Base-by-base conservation (phyloP, 2,329 filamentous ascomycete genomes). In the Hymenoscyphus scutula region DNA sequence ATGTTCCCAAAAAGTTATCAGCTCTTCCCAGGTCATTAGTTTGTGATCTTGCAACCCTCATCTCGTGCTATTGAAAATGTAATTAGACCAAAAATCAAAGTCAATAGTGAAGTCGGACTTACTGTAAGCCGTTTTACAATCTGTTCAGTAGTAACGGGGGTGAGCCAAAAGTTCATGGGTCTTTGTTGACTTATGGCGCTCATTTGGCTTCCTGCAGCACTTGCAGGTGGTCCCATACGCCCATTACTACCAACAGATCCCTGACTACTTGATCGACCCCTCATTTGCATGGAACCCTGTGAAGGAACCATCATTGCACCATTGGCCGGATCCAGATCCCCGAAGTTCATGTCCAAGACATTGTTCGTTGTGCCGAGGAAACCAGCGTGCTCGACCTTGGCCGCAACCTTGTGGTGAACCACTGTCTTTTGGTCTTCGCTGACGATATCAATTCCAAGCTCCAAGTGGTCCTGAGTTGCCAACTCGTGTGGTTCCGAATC, bases 401-500 rank as follows among this genome's bases (percentile, higher is more conserved):
- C 93, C 23, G 94, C 93, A 56, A 99, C 95, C 74, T 99, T 99
- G 79, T 98, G 95, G 74, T 99, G 95, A 15, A 99, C 93, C 30
- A 99, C 92, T 0, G 93, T 97, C 78, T 97, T 98, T 75, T 98
- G 94, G 74, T 99, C 95, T 76, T 99, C 95, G 76, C 92, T 97
- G 58, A 99, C 94, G 73, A 99, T 99, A 74, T 99, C 95, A 71
- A 99, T 99, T 61, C 95, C 95, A 38, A 99, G 83, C 74, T 99
- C 95, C 59, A 99, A 80, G 66, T 95, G 91, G 74, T 99, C 95
- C 68, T 92, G 89, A 64, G 94, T 92, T 72, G 93, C 89, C 37
- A 99, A 80, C 74, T 98, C 94, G 74, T 97, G 92, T 0, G 95
- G 93, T 65, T 98, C 95, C 0, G 94, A 98, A 76, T 99, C 95